Evolutionary conservation across 2,329 filamentous ascomycete species (phyloP).

Genomic region (Stemphylium lycopersici): DNA sequence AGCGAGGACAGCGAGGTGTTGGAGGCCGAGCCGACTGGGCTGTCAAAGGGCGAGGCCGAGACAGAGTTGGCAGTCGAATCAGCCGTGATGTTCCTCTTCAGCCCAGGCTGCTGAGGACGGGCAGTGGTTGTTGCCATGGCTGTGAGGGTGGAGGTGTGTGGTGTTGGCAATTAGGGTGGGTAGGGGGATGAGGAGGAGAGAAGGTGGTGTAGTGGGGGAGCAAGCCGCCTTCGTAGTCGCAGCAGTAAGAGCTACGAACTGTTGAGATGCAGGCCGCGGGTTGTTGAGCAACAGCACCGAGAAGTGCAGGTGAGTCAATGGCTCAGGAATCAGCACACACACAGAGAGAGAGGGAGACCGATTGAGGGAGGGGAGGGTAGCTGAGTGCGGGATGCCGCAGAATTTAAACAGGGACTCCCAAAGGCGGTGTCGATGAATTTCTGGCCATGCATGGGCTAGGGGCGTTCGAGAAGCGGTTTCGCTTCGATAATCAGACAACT

Average conservation of each 20-base stretch:
- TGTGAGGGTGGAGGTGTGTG: conserved; percentile 1
- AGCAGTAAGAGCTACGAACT: conserved; percentile 20
- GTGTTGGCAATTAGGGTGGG: conserved; percentile 1
- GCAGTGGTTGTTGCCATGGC: conserved; percentile 59
- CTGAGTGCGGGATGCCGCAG: conserved; percentile 20
- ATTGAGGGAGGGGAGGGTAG: conserved; percentile 8
- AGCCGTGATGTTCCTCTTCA: conserved; percentile 55
- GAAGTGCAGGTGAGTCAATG: conserved; percentile 3
- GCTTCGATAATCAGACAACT: conserved; percentile 16
- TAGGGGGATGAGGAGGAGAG: not conserved
- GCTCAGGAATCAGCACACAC: not conserved
- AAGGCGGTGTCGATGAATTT: conserved; percentile 35
- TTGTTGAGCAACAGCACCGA: conserved; percentile 23
- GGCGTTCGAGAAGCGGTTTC: conserved; percentile 25
- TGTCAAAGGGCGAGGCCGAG: conserved; percentile 63
- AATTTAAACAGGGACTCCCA: conserved; percentile 23
- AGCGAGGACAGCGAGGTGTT: conserved; percentile 93
- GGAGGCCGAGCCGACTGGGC: conserved; percentile 71
- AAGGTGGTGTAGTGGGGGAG: conserved; percentile 4
- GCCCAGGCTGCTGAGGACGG: conserved; percentile 57
- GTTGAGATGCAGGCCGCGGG: conserved; percentile 31
- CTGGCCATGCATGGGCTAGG: conserved; percentile 21
- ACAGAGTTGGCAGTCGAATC: conserved; percentile 62
- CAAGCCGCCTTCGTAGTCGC: conserved; percentile 16
- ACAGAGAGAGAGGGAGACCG: conserved; percentile 3